Percentiles rank a stretch among this genome's conserved stretches.
Conservation (phyloP, 345 rosid species). For the Ailanthus altissimus region DNA sequence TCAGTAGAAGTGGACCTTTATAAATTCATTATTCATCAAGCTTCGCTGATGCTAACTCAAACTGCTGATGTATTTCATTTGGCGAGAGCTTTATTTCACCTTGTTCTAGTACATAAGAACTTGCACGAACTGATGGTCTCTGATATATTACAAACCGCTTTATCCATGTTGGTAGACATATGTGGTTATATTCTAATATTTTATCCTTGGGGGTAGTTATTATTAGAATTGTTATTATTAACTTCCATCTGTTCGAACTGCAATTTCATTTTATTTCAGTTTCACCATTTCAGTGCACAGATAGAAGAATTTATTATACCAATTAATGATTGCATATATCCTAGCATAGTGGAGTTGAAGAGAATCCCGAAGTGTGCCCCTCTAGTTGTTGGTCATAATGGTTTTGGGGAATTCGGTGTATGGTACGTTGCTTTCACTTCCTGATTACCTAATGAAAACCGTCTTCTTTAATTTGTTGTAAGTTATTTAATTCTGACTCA, state of each 20-base stretch:
- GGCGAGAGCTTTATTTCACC: background rate
- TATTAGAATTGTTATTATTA: background rate
- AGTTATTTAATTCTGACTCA: background rate
- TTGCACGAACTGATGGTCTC: background rate
- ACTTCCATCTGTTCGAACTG: slow-evolving; percentile 1
- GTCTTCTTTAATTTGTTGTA: slow-evolving; percentile 8
- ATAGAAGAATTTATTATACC: slow-evolving; percentile 52
- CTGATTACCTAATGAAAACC: slow-evolving; percentile 7
- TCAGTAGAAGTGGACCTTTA: background rate
- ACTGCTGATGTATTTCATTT: background rate
- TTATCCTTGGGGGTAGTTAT: background rate
- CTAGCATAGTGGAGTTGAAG: slow-evolving; percentile 71
- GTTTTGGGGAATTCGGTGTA: slow-evolving; percentile 70
- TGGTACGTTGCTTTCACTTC: slow-evolving; percentile 54
- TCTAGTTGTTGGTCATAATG: slow-evolving; percentile 74
- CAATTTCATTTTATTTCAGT: slow-evolving; percentile 13
- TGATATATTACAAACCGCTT: background rate
- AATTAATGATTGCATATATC: slow-evolving; percentile 42
- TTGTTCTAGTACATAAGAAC: background rate
- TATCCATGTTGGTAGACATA: background rate
- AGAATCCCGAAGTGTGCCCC: slow-evolving; percentile 59
- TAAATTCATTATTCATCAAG: background rate
- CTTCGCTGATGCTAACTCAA: background rate
- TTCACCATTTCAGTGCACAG: slow-evolving; percentile 51
- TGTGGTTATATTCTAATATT: background rate